Evolutionary conservation across 2,329 filamentous ascomycete species (phyloP).

Genomic region (Colletotrichum nymphaeae): DNA sequence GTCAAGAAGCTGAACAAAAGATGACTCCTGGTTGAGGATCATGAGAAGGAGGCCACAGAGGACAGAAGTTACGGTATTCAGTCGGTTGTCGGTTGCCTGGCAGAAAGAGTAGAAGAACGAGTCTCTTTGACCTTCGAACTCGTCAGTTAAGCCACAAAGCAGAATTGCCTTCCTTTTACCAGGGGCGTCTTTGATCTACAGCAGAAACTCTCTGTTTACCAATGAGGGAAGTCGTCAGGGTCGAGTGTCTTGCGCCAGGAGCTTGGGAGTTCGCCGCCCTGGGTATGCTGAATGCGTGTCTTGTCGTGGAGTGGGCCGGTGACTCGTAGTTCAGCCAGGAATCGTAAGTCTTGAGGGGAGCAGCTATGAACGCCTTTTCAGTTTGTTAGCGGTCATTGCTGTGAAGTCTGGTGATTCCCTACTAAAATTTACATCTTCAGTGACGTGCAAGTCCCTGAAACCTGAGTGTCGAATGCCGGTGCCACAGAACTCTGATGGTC

Average conservation of each 20-base stretch:
- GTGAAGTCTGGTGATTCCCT: neutral
- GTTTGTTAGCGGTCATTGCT: neutral
- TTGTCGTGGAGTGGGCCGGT: no score
- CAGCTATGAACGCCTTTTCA: neutral
- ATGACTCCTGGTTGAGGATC: constrained; percentile 47
- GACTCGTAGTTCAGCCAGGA: neutral
- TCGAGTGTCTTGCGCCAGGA: no score
- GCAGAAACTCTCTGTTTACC: no score
- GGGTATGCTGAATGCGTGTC: no score
- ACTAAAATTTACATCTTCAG: neutral
- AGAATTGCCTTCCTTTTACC: no score
- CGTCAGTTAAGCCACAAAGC: no score
- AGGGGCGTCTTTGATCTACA: no score
- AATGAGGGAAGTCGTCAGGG: no score
- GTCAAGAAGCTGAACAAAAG: constrained; percentile 47
- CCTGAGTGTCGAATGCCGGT: neutral
- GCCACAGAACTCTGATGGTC: neutral
- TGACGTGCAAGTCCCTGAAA: neutral
- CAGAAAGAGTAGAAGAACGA: constrained; percentile 52
- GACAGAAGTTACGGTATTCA: constrained; percentile 53
- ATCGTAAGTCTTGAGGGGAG: neutral
- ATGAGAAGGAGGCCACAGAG: constrained; percentile 56
- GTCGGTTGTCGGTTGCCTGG: constrained; percentile 48
- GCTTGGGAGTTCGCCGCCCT: no score
- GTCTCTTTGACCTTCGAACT: neutral